Base-by-base conservation (phyloP, 345 rosid genomes). In the Euphorbia peplus region DNA sequence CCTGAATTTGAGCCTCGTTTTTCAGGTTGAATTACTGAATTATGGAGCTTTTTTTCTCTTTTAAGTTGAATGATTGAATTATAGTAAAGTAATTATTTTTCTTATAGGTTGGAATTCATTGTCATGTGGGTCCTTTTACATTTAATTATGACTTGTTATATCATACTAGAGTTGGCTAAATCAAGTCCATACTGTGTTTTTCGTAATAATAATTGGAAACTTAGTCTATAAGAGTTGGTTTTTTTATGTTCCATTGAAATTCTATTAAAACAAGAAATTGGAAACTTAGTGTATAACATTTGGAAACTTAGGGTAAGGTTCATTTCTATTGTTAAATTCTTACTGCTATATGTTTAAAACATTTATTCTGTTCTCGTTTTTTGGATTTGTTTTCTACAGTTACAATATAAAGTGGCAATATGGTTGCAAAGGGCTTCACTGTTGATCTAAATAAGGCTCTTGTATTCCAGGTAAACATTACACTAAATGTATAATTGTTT, bases 381-480 rank as follows among this genome's bases (percentile, higher is more conserved):
- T 67, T 26, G 21, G 19, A 3, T 46, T 13, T 25, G 18, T 68
- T 70, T 21, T 46, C 52, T 52, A 15, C 42, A 75, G 81, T 55
- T 69, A 18, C 66, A 69, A 48, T 26, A 60, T 41, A 68, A 72
- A 77, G 54, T 54, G 67, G 63, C 61, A 78, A 82, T 84, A 93
- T 93, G 98, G 98, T 89, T 13, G 96, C 90, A 18, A 83, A 85
- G 62, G 86, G 80, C 28, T 91, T 83, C 77, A 86, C 83, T 0
- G 96, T 93, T 26, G 97, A 91, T 82, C 88, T 93, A 77, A 60
- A 88, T 72, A 91, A 91, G 73, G 85, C 97, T 66, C 95, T 91
- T 25, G 98, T 93, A 63, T 88, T 87, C 86, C 98, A 93, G 97
- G 98, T 91, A 63, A n/a, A 71, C 65, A 35, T 19, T 60, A 68